Base-by-base conservation (phyloP, 2,329 filamentous ascomycete species). In the Colletotrichum navitas region DNA sequence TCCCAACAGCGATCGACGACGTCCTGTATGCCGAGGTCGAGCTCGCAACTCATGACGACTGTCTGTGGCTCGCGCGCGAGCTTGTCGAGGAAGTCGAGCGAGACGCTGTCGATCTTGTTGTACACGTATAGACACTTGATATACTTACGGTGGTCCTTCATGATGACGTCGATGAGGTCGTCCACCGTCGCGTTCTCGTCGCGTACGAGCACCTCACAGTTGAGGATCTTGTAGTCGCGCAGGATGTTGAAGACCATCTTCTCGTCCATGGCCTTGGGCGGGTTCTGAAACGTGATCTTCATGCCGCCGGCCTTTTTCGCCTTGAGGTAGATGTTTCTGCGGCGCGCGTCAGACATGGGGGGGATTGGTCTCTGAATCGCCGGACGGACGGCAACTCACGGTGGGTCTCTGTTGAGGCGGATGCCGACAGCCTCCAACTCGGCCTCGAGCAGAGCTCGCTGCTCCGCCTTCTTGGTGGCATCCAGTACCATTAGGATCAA, bases 201-300 rank as follows among this genome's bases (percentile, higher is more conserved):
- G 77, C 96, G 93, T 21, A 99, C 90, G 29, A 99, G 89, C 0
- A 99, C 95, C 81, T 99, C 96, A 83, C 93, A 96, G 85, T 99
- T 99, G 72, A 99, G 89, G 77, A 99, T 94, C 85, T 98, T 98
- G 90, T 99, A 99, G 87, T 99, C 96, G 76, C 94, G 92, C 62
- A 99, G 87, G 79, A 99, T 98, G 85, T 97, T 98, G 87, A 92
- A 97, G 71, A 99, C 87, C 93, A 99, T 97, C 85, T 97, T 98
- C 82, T 99, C 95, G 82, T 99, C 96, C 70, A 99, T 86, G 72
- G 92, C 85, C 82, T 98, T 98, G 5, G 96, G 95, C 3, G 96
- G 93, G 5, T 90, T 84, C 78, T 94, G 92, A 83, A 99, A 99
- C 21, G 93, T 98, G 80, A 99, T 98, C 83, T 99, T 99, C 94